Evolutionary conservation across 306 rosid genomes (phyloP).

Genomic region (Malus orientalis): DNA sequence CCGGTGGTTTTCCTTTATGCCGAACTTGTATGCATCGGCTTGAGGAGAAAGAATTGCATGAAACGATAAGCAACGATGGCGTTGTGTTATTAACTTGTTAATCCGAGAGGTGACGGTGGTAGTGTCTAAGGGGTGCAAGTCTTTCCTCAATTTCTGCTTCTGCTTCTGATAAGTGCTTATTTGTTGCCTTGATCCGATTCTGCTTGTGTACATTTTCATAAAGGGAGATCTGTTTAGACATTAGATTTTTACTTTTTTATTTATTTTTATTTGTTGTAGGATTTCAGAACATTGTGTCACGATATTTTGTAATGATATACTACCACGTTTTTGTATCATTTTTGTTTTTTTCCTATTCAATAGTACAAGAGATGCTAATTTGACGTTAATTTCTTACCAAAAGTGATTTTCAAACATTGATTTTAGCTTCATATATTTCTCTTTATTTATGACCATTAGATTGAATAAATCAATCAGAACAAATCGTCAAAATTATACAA

Average conservation of each 20-base stretch:
- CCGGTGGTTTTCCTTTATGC: constrained; percentile 84
- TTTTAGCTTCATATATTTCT: too few species aligned
- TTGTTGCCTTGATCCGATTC: background rate
- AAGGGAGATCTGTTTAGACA: background rate
- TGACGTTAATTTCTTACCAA: background rate
- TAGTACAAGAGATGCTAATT: background rate
- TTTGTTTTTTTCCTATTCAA: background rate
- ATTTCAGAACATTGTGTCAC: too few species aligned
- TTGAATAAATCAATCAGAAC: too few species aligned
- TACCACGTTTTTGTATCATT: too few species aligned
- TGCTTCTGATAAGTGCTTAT: background rate
- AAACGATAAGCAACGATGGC: too few species aligned
- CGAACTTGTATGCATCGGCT: constrained; percentile 44
- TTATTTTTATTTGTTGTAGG: background rate
- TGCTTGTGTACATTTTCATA: background rate
- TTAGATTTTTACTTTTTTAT: background rate
- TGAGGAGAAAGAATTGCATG: background rate
- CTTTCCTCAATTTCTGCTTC: background rate
- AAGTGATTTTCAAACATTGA: too few species aligned
- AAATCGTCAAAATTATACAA: too few species aligned
- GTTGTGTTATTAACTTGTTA: too few species aligned
- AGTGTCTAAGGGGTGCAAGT: too few species aligned
- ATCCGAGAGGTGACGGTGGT: too few species aligned
- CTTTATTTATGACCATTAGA: too few species aligned
- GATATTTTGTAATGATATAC: too few species aligned